These are phyloP conservation scores for Aspergillus coremiiformis DNA, from an alignment of 495 filamentous ascomycete species.

Conservation along the genomic window DNA sequence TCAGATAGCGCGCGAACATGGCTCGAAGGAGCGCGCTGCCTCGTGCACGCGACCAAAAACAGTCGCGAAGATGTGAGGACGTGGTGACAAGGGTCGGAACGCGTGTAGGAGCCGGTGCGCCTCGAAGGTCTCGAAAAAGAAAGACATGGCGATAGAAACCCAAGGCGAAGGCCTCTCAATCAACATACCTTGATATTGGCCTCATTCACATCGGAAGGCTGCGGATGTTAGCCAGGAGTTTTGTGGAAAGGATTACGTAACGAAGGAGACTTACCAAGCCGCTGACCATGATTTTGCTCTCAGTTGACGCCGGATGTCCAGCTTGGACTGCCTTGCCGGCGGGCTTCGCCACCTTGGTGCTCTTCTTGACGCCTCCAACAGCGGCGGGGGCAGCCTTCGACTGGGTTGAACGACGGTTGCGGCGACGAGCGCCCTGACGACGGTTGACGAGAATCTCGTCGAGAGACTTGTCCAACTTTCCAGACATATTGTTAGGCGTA, in stretches of 20 bases:
- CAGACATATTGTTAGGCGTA: constrained; percentile 55
- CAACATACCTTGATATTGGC: constrained; percentile 99
- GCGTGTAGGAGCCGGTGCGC: constrained; percentile 31
- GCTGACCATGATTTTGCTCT: constrained; percentile 96
- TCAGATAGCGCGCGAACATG: constrained; percentile 22
- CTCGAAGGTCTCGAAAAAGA: constrained; percentile 38
- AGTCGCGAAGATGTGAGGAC: constrained; percentile 18
- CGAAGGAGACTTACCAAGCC: constrained; percentile 69
- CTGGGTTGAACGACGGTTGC: constrained; percentile 45
- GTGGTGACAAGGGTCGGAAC: constrained; percentile 26
- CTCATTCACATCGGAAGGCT: constrained; percentile 95
- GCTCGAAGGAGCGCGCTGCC: constrained; percentile 35
- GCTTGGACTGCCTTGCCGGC: constrained; percentile 57
- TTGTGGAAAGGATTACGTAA: not conserved
- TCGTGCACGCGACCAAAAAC: constrained; percentile 25
- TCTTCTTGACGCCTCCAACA: constrained; percentile 84
- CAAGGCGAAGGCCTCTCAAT: constrained; percentile 51
- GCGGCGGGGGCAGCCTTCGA: constrained; percentile 45
- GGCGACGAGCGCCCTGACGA: constrained; percentile 49
- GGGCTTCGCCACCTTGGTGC: constrained; percentile 52
- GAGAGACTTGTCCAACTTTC: constrained; percentile 89
- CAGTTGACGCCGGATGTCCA: constrained; percentile 51
- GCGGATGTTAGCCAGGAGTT: constrained; percentile 40
- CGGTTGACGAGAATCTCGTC: constrained; percentile 88
- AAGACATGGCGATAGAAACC: constrained; percentile 47